Conservation (phyloP, 192 early-diverging fungal genomes). For the Allomyces arbusculus region DNA sequence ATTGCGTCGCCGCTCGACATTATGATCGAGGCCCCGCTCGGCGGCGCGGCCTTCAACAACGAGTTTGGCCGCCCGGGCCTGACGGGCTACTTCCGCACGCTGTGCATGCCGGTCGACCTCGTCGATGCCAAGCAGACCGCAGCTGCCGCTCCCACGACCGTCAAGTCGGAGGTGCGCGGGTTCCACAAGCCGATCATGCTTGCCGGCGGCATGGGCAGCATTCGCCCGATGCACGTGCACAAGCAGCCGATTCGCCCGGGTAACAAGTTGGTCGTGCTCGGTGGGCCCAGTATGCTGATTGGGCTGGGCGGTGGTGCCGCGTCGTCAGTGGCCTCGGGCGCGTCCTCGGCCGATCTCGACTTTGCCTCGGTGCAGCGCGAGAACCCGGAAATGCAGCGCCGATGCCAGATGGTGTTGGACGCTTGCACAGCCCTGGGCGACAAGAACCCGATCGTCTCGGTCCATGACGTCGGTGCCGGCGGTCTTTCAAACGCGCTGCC, state of each 20-base stretch:
- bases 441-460: slow-evolving; percentile 73
- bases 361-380: slow-evolving; percentile 97
- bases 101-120: slow-evolving; percentile 23
- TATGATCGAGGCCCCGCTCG: slow-evolving; percentile 94
- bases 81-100: slow-evolving; percentile 93
- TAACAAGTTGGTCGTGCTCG: slow-evolving; percentile 67
- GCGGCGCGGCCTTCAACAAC: slow-evolving; percentile 97
- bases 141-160: slow-evolving; percentile 22
- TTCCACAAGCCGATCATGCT: slow-evolving; percentile 99
- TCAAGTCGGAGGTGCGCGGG: slow-evolving; percentile 54
- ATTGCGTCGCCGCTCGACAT: slow-evolving; percentile 85
- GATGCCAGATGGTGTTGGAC: slow-evolving; percentile 94
- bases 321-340: slow-evolving; percentile 77
- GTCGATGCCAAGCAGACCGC: slow-evolving; percentile 2
- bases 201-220: slow-evolving; percentile 87
- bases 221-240: slow-evolving; percentile 70
- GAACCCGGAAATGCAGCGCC: slow-evolving; percentile 97
- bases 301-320: slow-evolving; percentile 98
- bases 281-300: slow-evolving; percentile 95
- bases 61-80: slow-evolving; percentile 94
- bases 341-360: slow-evolving; percentile 71
- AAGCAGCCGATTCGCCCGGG: slow-evolving; percentile 72
- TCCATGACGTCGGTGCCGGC: slow-evolving; percentile 98
- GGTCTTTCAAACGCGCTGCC: slow-evolving; percentile 95
- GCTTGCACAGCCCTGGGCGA: slow-evolving; percentile 58